Evolutionary conservation across 2,329 filamentous ascomycete species (phyloP).

Genomic region (Aureobasidium musti): DNA sequence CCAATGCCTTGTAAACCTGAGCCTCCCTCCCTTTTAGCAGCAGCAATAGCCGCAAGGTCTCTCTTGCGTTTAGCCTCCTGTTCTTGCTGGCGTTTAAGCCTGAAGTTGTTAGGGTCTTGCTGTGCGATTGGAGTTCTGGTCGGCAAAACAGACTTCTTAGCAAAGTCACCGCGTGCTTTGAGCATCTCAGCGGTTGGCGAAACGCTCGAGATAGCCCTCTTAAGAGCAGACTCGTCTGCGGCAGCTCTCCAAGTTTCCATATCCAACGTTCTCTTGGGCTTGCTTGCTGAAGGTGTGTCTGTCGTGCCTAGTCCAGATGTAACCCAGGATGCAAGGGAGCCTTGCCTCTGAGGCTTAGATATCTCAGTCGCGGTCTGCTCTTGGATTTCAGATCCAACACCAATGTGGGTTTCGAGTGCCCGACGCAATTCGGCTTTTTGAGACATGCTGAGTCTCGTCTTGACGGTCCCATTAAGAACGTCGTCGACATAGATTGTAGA

Average conservation of each 20-base stretch:
- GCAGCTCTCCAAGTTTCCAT: constrained; percentile 39
- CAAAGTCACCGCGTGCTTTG: constrained; percentile 31
- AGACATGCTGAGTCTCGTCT: constrained; percentile 76
- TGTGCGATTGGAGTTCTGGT: constrained; percentile 41
- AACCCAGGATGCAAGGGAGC: constrained; percentile 46
- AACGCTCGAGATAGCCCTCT: constrained; percentile 39
- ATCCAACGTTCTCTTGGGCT: constrained; percentile 39
- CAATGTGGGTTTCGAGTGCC: constrained; percentile 59
- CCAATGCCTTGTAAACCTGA: constrained; percentile 74
- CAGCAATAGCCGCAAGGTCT: constrained; percentile 71
- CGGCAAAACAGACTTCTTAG: constrained; percentile 39
- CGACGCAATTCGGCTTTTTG: constrained; percentile 80
- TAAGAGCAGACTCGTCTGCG: constrained; percentile 38
- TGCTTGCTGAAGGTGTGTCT: constrained; percentile 30
- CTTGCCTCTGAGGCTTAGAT: constrained; percentile 44
- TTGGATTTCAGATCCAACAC: constrained; percentile 37
- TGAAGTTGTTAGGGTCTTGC: constrained; percentile 59
- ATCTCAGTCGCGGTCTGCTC: constrained; percentile 33
- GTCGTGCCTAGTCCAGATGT: constrained; percentile 38
- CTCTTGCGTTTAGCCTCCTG: constrained; percentile 72
- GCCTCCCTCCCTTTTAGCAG: constrained; percentile 69
- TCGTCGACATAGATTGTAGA: constrained; percentile 65
- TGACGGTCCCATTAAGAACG: constrained; percentile 64
- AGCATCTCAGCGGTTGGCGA: constrained; percentile 37
- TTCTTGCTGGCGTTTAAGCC: constrained; percentile 71